Evolutionary conservation across 2,329 filamentous ascomycete species (phyloP).

Genomic region (Phialemoniopsis sp.): DNA sequence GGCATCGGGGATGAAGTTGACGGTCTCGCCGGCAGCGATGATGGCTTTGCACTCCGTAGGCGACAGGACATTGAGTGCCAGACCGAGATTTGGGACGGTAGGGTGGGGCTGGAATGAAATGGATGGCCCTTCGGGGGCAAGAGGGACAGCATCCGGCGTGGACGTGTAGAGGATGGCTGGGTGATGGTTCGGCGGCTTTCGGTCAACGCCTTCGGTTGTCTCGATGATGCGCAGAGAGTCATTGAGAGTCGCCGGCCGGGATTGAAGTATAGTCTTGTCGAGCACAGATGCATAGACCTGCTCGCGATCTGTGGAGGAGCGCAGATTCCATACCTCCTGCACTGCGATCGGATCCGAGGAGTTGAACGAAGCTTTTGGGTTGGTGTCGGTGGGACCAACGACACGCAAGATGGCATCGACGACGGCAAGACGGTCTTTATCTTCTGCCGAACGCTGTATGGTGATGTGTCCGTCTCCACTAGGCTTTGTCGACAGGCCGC

Average conservation of each 20-base stretch:
- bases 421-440: slow-evolving; percentile 53
- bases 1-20: slow-evolving; percentile 64
- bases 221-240: slow-evolving; percentile 54
- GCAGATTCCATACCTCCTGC: slow-evolving; percentile 58
- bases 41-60: slow-evolving; percentile 60
- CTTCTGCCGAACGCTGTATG: slow-evolving; percentile 34
- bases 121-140: slow-evolving; percentile 36
- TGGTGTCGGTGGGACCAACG: slow-evolving; percentile 56
- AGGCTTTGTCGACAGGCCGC: slow-evolving; percentile 55
- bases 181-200: slow-evolving; percentile 66
- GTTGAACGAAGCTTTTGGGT: slow-evolving; percentile 21
- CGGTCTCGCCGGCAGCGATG: slow-evolving; percentile 60
- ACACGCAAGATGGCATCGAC: slow-evolving; percentile 62
- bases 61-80: slow-evolving; percentile 58
- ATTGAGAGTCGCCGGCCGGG: slow-evolving; percentile 28
- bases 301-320: slow-evolving; percentile 32
- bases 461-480: slow-evolving; percentile 27
- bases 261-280: slow-evolving; percentile 48
- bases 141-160: slow-evolving; percentile 48
- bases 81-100: slow-evolving; percentile 54
- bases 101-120: slow-evolving; percentile 58
- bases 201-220: slow-evolving; percentile 51
- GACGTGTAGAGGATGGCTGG: slow-evolving; percentile 63
- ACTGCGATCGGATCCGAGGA: slow-evolving; percentile 47
- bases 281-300: slow-evolving; percentile 53